phyloP scores from a whole-genome alignment of 2,329 filamentous ascomycete species.

The Calonectria crousiana region DNA sequence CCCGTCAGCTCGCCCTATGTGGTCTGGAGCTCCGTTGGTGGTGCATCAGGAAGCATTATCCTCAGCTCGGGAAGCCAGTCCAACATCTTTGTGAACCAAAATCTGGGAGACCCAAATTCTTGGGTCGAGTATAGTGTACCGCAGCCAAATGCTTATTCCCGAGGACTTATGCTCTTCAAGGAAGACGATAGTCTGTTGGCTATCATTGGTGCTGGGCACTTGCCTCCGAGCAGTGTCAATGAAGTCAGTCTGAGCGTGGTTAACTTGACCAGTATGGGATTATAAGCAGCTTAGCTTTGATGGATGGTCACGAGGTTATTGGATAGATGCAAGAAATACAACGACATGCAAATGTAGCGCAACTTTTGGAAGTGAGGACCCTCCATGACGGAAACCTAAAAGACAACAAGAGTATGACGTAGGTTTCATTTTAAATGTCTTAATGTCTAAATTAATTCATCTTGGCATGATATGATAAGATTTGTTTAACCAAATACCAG shows the following conservation, averaged over 20 bases:
- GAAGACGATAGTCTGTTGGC: conserved; percentile 50
- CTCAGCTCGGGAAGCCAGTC: conserved; percentile 53
- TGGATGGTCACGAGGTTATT: too few species aligned
- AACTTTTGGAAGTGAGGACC: too few species aligned
- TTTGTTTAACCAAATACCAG: background rate
- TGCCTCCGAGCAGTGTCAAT: conserved; percentile 61
- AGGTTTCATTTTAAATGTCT: too few species aligned
- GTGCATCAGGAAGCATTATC: conserved; percentile 58
- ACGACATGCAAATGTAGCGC: background rate
- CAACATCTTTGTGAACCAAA: conserved; percentile 57
- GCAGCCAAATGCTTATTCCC: conserved; percentile 53
- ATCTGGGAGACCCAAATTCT: conserved; percentile 50
- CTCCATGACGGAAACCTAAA: too few species aligned
- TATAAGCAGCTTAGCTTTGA: background rate
- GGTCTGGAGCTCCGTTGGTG: conserved; percentile 57
- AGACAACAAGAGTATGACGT: too few species aligned
- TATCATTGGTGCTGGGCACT: conserved; percentile 58
- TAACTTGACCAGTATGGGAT: conserved; percentile 3
- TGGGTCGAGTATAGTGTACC: conserved; percentile 52
- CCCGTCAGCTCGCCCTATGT: conserved; percentile 58
- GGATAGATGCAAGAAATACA: background rate
- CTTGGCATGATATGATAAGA: background rate
- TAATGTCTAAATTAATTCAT: too few species aligned
- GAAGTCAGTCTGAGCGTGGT: conserved; percentile 54
- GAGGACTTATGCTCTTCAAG: conserved; percentile 51